Conservation (phyloP, 1,284 basidiomycete species). For the Megacollybia platyphylla region DNA sequence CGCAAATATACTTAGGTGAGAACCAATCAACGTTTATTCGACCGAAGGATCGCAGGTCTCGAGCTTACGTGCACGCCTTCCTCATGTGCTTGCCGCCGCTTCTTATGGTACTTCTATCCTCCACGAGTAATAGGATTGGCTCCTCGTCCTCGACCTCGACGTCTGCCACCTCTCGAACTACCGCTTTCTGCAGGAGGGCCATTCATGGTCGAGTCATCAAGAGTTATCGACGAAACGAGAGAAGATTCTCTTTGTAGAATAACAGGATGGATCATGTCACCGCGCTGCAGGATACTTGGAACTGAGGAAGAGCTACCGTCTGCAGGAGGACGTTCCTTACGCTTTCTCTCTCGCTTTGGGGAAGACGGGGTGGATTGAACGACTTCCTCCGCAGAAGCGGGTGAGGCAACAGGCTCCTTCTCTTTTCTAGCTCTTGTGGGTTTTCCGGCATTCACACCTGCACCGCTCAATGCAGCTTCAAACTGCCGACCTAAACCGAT, state of each 20-base stretch:
- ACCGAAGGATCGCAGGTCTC: too few species aligned
- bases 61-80: too few species aligned
- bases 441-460: slow-evolving; percentile 26
- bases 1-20: too few species aligned
- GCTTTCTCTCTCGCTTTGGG: slow-evolving; percentile 8
- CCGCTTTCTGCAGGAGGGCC: slow-evolving; percentile 9
- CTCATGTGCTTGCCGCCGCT: too few species aligned
- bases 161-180: slow-evolving; percentile 12
- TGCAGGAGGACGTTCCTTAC: slow-evolving; percentile 7
- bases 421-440: slow-evolving; percentile 12
- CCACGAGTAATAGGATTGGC: not conserved
- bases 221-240: not conserved
- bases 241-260: slow-evolving; percentile 2
- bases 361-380: slow-evolving; percentile 3
- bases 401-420: slow-evolving; percentile 12
- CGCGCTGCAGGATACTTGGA: slow-evolving; percentile 22
- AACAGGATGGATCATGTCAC: slow-evolving; percentile 10
- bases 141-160: slow-evolving; percentile 8
- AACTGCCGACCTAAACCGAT: slow-evolving; percentile 49
- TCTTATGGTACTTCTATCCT: not conserved
- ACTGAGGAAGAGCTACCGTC: slow-evolving; percentile 6
- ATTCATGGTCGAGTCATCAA: slow-evolving; percentile 2
- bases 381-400: slow-evolving; percentile 4
- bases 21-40: too few species aligned
- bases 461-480: slow-evolving; percentile 49